Conservation (phyloP, 148 eudicot species). For the Gaultheria prostrata region DNA sequence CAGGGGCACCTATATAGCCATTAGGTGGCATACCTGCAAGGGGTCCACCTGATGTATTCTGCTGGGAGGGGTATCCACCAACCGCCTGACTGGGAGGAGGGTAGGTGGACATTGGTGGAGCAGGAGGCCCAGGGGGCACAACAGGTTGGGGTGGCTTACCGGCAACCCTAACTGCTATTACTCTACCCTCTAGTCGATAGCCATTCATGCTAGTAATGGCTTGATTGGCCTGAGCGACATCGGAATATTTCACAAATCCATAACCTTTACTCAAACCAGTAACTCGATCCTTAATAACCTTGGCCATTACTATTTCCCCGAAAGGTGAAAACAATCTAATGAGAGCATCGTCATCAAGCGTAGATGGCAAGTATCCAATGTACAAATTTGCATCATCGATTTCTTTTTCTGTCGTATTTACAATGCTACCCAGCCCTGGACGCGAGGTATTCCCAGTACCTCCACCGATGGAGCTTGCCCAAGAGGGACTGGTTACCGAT, state of each 20-base stretch:
- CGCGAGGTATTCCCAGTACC: constrained; percentile 24
- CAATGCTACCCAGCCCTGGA: constrained; percentile 48
- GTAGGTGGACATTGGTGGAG: constrained; percentile 44
- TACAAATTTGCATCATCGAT: constrained; percentile 79
- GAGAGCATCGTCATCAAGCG: constrained; percentile 75
- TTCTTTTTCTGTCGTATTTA: constrained; percentile 48
- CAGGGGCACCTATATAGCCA: constrained; percentile 47
- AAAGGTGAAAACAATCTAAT: constrained; percentile 64
- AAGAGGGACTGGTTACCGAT: constrained; percentile 53
- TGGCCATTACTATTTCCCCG: constrained; percentile 84
- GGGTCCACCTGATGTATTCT: constrained; percentile 52
- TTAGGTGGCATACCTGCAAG: constrained; percentile 45
- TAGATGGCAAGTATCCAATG: constrained; percentile 81
- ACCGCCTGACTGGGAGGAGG: constrained; percentile 45
- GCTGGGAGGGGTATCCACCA: constrained; percentile 72
- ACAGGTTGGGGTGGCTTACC: constrained; percentile 84
- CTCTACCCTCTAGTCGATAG: constrained; percentile 60
- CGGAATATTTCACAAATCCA: constrained; percentile 90
- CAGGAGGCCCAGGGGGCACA: constrained; percentile 60
- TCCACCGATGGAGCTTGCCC: constrained; percentile 41
- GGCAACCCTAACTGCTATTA: constrained; percentile 90
- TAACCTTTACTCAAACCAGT: constrained; percentile 84
- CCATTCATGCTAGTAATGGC: constrained; percentile 87
- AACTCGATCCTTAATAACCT: constrained; percentile 70
- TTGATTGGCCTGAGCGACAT: constrained; percentile 61